Conservation (phyloP, 352 stramenopile species). For the Globisporangium sylvaticum region DNA sequence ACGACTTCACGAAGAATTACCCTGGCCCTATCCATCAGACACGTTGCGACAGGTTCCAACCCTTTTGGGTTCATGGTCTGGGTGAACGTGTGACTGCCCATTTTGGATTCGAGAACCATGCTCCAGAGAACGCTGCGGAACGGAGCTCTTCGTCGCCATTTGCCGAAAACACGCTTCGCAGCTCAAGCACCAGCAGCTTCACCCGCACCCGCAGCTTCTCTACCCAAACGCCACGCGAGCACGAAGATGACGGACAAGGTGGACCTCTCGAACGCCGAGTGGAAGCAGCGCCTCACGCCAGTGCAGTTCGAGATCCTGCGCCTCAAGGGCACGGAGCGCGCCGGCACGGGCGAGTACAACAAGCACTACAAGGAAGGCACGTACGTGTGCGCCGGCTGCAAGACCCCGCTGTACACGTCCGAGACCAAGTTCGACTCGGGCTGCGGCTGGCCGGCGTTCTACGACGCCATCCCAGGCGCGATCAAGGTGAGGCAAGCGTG, state of each 20-base stretch:
- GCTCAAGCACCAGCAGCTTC: neutral
- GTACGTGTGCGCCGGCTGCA: slow-evolving; percentile 87
- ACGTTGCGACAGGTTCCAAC: no score
- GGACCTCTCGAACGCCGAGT: slow-evolving; percentile 71
- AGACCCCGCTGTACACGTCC: slow-evolving; percentile 85
- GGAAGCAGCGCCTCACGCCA: slow-evolving; percentile 72
- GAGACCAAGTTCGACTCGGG: slow-evolving; percentile 89
- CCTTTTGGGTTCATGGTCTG: neutral
- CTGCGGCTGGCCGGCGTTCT: slow-evolving; percentile 90
- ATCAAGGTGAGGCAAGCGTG: slow-evolving; percentile 54
- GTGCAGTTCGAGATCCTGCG: slow-evolving; percentile 86
- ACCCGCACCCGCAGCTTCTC: neutral
- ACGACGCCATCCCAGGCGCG: slow-evolving; percentile 83
- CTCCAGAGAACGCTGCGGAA: slow-evolving; percentile 11
- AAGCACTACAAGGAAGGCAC: slow-evolving; percentile 83
- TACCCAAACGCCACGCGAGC: neutral
- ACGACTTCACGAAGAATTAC: no score
- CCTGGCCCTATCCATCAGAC: no score
- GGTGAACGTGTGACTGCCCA: neutral
- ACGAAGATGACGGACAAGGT: slow-evolving; percentile 47
- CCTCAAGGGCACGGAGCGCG: slow-evolving; percentile 88
- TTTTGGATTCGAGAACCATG: neutral
- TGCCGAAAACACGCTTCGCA: neutral
- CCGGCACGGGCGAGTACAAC: slow-evolving; percentile 87
- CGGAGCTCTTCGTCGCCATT: slow-evolving; percentile 2